These are phyloP conservation scores for Phytopythium mirpurense DNA, from an alignment of 352 stramenopile genomes.

Conservation along the genomic window DNA sequence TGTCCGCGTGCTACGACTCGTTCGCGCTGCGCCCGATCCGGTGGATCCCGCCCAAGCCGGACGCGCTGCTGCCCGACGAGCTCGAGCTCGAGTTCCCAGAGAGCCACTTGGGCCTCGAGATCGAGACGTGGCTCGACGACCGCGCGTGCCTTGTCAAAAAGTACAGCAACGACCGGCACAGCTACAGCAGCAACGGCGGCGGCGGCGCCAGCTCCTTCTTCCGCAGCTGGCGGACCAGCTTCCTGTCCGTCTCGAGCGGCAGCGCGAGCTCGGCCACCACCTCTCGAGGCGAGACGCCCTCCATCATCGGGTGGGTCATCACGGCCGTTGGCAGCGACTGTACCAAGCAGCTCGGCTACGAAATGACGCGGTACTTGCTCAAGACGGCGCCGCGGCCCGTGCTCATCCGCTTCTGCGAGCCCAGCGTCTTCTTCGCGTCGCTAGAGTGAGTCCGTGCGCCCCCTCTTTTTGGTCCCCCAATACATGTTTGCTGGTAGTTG, in stretches of 20 bases:
- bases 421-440: slow-evolving; percentile 72
- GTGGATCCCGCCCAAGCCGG: slow-evolving; percentile 47
- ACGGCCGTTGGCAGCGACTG: slow-evolving; percentile 67
- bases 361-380: slow-evolving; percentile 60
- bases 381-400: slow-evolving; percentile 60
- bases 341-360: slow-evolving; percentile 64
- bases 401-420: slow-evolving; percentile 69
- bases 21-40: slow-evolving; percentile 55
- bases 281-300: slow-evolving; percentile 18
- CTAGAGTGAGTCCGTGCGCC: slow-evolving; percentile 13
- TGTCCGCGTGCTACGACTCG: slow-evolving; percentile 59
- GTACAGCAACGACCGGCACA: slow-evolving; percentile 38
- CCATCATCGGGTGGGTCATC: slow-evolving; percentile 51
- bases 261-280: slow-evolving; percentile 15
- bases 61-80: slow-evolving; percentile 40
- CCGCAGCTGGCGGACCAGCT: slow-evolving; percentile 13
- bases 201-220: slow-evolving; percentile 8
- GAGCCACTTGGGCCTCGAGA: slow-evolving; percentile 50
- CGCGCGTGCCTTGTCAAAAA: slow-evolving; percentile 63
- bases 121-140: slow-evolving; percentile 74
- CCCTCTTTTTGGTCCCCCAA: background rate
- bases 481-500: background rate
- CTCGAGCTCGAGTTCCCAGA: slow-evolving; percentile 64
- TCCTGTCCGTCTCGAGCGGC: slow-evolving; percentile 16
- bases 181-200: slow-evolving; percentile 26